Base-by-base conservation (phyloP, 768 basidiomycete species). In the Termitomyces heimii region DNA sequence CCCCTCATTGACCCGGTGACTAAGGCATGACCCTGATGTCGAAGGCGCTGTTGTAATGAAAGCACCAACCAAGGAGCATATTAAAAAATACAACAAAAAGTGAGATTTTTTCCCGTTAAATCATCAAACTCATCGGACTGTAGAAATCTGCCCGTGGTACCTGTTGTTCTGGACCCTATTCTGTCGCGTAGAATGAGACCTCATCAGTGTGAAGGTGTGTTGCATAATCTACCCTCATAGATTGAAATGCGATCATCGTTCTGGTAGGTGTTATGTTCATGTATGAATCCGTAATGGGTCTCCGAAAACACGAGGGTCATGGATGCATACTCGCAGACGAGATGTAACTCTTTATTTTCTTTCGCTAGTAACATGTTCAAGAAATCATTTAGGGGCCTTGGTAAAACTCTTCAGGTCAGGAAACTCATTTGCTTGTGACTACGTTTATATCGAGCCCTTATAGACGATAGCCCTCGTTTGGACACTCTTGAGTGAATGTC, bases 311-410 rank as follows among this genome's bases (percentile, higher is more conserved):
- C 60, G 93, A 95, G 70, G 90, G 93, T 1, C 84, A 91, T 66
- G 96, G 96, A 1, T 95, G 93, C 64, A 97, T 99, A 62, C 80
- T 99, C 34, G 97, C 96, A 2, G 97, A 99, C 70, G 97, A 98
- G 65, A 96, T 97, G 94, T 92, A 60, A 34, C 57, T 54, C 48
- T 55, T 54, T 7, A 46, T n/a, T 18, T 48, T 34, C 28, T 53
- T 32, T 40, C 43, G 29, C 20, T 40, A 3, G 13, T 12, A 26
- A 1, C 16, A 24, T 53, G 29, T 57, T 48, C 45, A 58, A 57
- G 37, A 54, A 49, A 34, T 58, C 13, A 1, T 31, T 35, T 20
- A 76, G 95, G 95, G 96, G 96, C 50, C 82, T 99, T 50, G 97
- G 97, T n/a, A 99, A 99, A 75, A 97, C 94, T 1, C 72, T 94